A percentile compares a stretch with the other conserved stretches of the same genome.
phyloP scores from a whole-genome alignment of 208 protist genomes.

The Tritrichomonas foetus region DNA sequence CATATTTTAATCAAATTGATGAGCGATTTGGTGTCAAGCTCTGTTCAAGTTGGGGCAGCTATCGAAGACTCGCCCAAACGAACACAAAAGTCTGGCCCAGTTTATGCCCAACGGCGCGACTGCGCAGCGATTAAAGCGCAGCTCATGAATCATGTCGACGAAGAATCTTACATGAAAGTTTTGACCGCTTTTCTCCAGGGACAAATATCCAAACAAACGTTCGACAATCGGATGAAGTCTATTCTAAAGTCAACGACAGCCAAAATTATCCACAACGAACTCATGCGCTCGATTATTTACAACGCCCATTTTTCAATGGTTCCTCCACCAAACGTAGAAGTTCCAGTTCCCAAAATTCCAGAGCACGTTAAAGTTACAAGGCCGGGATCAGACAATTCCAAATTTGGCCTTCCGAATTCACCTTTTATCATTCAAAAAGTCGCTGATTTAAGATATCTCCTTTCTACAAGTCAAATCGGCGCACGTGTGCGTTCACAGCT shows the following conservation, averaged over 20 bases:
- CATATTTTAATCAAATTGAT: too few species aligned
- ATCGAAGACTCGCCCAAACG: too few species aligned
- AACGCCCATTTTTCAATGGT: neutral
- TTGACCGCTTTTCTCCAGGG: neutral
- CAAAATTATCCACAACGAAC: neutral
- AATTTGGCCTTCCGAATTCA: too few species aligned
- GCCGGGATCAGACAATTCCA: too few species aligned
- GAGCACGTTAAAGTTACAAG: too few species aligned
- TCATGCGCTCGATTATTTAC: neutral
- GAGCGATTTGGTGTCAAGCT: too few species aligned
- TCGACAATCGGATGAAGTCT: neutral
- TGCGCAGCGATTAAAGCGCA: neutral
- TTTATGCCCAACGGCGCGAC: neutral
- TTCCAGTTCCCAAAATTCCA: neutral
- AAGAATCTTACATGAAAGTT: neutral
- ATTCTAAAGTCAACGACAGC: neutral
- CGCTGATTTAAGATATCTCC: too few species aligned
- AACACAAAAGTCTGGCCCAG: neutral
- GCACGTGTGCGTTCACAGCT: too few species aligned
- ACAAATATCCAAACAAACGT: neutral
- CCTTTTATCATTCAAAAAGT: too few species aligned
- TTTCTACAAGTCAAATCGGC: too few species aligned
- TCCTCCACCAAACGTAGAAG: neutral
- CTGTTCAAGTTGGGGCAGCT: neutral
- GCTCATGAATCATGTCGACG: neutral